These are phyloP conservation scores for Monosporascus sp. DNA, from an alignment of 2,329 filamentous ascomycete species.

Conservation along the genomic window DNA sequence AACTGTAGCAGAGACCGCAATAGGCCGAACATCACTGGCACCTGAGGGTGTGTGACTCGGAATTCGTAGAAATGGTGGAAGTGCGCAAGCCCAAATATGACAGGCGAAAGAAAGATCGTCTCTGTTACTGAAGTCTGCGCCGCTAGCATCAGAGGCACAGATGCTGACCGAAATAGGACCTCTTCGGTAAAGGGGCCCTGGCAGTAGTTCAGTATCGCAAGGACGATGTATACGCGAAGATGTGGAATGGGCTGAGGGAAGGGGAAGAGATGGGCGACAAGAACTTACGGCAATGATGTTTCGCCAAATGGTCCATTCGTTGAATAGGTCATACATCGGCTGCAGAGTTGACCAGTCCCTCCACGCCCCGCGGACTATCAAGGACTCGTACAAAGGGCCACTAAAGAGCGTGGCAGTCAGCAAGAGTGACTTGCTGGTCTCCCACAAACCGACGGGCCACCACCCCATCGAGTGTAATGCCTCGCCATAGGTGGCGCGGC, in stretches of 20 bases:
- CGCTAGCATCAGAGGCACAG: constrained; percentile 75
- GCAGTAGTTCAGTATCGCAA: constrained; percentile 4
- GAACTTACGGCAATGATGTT: constrained; percentile 75
- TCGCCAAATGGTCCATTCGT: constrained; percentile 76
- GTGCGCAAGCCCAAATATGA: constrained; percentile 91
- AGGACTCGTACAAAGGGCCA: constrained; percentile 75
- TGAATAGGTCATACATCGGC: constrained; percentile 54
- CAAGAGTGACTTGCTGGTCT: constrained; percentile 58
- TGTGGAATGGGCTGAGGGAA: neutral
- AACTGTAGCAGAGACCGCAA: constrained; percentile 78
- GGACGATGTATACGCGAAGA: constrained; percentile 4
- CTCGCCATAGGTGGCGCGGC: constrained; percentile 42
- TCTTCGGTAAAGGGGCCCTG: constrained; percentile 89
- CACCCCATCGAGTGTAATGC: constrained; percentile 69
- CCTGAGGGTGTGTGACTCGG: constrained; percentile 69
- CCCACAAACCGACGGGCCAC: constrained; percentile 67
- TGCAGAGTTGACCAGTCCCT: constrained; percentile 54
- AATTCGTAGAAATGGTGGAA: constrained; percentile 97
- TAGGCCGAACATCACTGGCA: constrained; percentile 57
- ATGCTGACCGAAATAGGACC: constrained; percentile 82
- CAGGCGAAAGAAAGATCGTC: constrained; percentile 75
- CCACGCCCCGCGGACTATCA: constrained; percentile 69
- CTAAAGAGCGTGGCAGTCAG: constrained; percentile 76
- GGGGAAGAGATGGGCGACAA: neutral
- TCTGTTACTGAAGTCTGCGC: constrained; percentile 50